Evolutionary conservation across 2,329 filamentous ascomycete genomes (phyloP).

Genomic region (Alternaria arbusti): DNA sequence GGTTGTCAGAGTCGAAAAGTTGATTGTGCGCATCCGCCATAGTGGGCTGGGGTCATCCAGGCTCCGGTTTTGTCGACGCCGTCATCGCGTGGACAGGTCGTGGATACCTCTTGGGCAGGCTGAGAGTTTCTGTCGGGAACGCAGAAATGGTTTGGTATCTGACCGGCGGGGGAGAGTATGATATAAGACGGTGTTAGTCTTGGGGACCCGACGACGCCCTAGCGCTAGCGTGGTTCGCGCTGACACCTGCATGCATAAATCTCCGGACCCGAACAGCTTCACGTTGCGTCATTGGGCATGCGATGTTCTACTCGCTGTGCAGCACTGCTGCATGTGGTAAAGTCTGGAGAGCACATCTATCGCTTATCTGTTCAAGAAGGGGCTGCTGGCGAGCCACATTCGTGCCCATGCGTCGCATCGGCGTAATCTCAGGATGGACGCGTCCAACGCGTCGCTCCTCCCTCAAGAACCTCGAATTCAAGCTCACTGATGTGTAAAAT

Average conservation of each 20-base stretch:
- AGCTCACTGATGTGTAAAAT: background rate
- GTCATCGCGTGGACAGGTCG: background rate
- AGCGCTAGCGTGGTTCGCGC: constrained; percentile 13
- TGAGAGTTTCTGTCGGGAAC: background rate
- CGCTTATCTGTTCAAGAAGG: background rate
- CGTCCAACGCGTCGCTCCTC: background rate
- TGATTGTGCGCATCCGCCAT: background rate
- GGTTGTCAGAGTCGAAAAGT: background rate
- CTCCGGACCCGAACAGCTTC: constrained; percentile 1
- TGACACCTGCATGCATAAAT: constrained; percentile 9
- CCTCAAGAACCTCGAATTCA: background rate
- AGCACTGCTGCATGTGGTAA: background rate
- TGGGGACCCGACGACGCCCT: constrained; percentile 12
- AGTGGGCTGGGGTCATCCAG: background rate
- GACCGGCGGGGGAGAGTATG: background rate
- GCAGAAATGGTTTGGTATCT: background rate
- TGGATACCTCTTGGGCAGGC: background rate
- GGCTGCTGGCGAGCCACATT: background rate
- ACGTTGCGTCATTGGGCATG: background rate
- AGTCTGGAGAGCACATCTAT: background rate
- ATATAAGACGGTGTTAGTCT: constrained; percentile 13
- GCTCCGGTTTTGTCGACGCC: background rate
- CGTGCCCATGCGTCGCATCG: background rate
- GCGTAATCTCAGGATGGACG: background rate
- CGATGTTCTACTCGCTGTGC: background rate